A percentile compares a stretch with the other conserved stretches of the same genome.
phyloP scores from a whole-genome alignment of 2,329 filamentous ascomycete species.

The Fusarium sp. region DNA sequence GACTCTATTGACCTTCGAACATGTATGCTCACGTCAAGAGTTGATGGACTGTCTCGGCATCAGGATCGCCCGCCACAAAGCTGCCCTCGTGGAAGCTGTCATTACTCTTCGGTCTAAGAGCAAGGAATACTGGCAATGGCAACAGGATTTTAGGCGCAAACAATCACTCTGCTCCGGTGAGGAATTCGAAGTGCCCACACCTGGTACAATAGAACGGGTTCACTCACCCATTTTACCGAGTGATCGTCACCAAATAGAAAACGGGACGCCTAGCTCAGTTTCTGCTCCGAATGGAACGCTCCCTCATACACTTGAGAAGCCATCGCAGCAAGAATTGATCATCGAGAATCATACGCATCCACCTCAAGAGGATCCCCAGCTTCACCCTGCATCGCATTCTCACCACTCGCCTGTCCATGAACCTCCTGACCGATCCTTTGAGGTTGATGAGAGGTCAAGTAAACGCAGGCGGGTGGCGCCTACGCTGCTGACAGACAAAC shows the following conservation, averaged over 20 bases:
- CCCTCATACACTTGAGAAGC: neutral
- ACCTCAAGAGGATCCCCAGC: neutral
- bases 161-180: constrained; percentile 26
- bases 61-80: constrained; percentile 66
- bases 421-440: neutral
- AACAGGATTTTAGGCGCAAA: constrained; percentile 36
- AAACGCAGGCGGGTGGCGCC: constrained; percentile 47
- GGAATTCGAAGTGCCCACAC: neutral
- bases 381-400: neutral
- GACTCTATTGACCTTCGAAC: constrained; percentile 67
- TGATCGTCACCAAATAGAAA: neutral
- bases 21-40: constrained; percentile 62
- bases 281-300: neutral
- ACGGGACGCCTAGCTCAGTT: neutral
- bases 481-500: constrained; percentile 36
- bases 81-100: constrained; percentile 68
- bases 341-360: neutral
- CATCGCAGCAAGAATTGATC: neutral
- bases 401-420: neutral
- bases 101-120: constrained; percentile 65
- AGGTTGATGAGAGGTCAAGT: constrained; percentile 15
- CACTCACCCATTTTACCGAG: neutral
- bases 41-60: constrained; percentile 67
- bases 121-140: constrained; percentile 55
- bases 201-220: neutral